phyloP scores from a whole-genome alignment of 2,329 filamentous ascomycete genomes.

The Meredithiella fracta region DNA sequence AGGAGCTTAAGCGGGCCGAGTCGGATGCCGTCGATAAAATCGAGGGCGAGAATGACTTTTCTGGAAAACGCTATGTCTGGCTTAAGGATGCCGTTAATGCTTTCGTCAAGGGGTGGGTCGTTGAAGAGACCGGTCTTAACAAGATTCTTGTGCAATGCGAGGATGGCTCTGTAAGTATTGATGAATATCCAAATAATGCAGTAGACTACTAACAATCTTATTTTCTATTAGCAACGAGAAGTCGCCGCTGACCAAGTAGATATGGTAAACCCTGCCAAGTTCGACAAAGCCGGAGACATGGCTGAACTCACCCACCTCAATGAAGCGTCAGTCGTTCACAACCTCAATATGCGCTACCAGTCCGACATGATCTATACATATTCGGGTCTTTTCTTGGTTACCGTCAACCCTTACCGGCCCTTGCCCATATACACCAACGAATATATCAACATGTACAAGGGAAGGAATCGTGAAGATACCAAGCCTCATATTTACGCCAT shows the following conservation, averaged over 20 bases:
- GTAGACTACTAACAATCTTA: constrained; percentile 14
- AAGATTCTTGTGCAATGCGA: constrained; percentile 79
- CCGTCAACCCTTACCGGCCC: constrained; percentile 90
- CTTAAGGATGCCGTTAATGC: constrained; percentile 71
- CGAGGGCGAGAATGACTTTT: constrained; percentile 97
- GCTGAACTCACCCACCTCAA: constrained; percentile 95
- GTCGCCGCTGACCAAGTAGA: constrained; percentile 77
- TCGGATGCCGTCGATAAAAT: constrained; percentile 51
- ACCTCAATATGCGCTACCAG: constrained; percentile 87
- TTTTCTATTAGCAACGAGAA: constrained; percentile 53
- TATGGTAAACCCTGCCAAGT: constrained; percentile 98
- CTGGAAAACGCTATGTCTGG: constrained; percentile 97
- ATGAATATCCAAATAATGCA: not conserved
- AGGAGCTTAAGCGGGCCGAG: constrained; percentile 45
- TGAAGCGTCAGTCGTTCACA: constrained; percentile 94
- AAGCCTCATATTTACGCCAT: constrained; percentile 96
- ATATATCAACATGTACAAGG: constrained; percentile 97
- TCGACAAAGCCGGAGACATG: constrained; percentile 99
- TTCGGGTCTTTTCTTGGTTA: constrained; percentile 89
- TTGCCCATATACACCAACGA: constrained; percentile 92
- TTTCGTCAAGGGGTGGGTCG: constrained; percentile 83
- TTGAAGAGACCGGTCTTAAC: constrained; percentile 58
- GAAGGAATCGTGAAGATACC: constrained; percentile 76
- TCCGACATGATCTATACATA: constrained; percentile 97
- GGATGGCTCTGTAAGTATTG: constrained; percentile 60